These are phyloP conservation scores for Skeletonema tropicum DNA, from an alignment of 108 stramenopile species.

Conservation along the genomic window DNA sequence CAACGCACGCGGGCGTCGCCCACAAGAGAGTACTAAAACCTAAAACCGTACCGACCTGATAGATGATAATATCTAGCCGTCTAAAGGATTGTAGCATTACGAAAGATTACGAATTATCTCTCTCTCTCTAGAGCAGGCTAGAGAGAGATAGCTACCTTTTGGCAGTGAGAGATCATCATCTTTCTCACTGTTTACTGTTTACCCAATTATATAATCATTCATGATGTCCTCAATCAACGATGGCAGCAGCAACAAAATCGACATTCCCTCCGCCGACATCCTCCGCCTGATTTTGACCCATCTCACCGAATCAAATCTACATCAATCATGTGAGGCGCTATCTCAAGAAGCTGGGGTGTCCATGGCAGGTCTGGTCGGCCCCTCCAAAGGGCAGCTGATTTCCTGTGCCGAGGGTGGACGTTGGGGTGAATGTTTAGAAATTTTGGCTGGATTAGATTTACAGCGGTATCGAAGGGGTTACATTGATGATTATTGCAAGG, in stretches of 20 bases:
- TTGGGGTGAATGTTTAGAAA: slow-evolving; percentile 65
- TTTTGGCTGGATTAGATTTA: slow-evolving; percentile 44
- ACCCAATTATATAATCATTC: too few relatives aligned
- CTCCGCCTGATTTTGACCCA: slow-evolving; percentile 64
- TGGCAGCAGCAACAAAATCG: slow-evolving; percentile 29
- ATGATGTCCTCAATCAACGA: background rate
- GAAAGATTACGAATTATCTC: too few relatives aligned
- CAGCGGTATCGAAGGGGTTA: slow-evolving; percentile 21
- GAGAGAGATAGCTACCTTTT: too few relatives aligned
- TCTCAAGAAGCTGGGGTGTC: slow-evolving; percentile 70
- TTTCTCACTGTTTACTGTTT: too few relatives aligned
- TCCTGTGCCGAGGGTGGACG: slow-evolving; percentile 48
- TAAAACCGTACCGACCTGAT: too few relatives aligned
- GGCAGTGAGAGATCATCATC: too few relatives aligned
- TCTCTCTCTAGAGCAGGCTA: too few relatives aligned
- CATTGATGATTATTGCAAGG: slow-evolving; percentile 12
- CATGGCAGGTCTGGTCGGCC: slow-evolving; percentile 36
- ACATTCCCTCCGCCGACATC: slow-evolving; percentile 62
- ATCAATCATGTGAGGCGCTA: slow-evolving; percentile 54
- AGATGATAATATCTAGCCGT: too few relatives aligned
- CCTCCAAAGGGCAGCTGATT: slow-evolving; percentile 19
- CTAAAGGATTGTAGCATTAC: too few relatives aligned
- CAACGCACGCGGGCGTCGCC: too few relatives aligned
- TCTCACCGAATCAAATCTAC: slow-evolving; percentile 65
- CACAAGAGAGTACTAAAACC: too few relatives aligned